These are phyloP conservation scores for Mangifera indica DNA, from an alignment of 345 rosid species.

Conservation along the genomic window DNA sequence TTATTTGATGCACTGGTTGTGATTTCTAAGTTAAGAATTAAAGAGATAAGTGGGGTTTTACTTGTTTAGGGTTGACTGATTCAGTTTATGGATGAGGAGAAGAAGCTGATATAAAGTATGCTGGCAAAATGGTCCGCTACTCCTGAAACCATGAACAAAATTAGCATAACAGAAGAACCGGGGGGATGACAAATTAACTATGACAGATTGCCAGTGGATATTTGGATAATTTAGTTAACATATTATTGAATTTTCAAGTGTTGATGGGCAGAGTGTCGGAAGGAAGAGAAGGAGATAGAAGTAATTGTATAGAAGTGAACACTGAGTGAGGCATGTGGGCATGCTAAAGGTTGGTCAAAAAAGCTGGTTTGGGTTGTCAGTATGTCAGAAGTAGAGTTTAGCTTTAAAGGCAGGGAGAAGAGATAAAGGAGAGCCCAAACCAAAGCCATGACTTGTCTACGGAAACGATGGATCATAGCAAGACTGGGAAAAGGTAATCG, in stretches of 20 bases:
- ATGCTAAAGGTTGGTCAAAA: constrained; percentile 21
- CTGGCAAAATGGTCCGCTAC: no score
- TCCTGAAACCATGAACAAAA: not conserved
- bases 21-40: no score
- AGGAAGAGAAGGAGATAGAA: not conserved
- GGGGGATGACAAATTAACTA: not conserved
- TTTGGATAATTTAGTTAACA: constrained; percentile 2
- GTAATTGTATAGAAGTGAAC: not conserved
- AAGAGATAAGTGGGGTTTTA: no score
- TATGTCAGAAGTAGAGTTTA: constrained; percentile 13
- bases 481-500: not conserved
- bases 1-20: no score
- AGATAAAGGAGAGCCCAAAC: not conserved
- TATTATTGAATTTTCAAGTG: constrained; percentile 7
- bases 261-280: constrained; percentile 17
- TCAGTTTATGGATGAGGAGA: not conserved
- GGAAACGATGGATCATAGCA: not conserved
- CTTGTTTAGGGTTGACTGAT: no score
- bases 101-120: not conserved
- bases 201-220: constrained; percentile 2
- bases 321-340: constrained; percentile 11
- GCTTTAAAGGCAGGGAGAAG: not conserved
- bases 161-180: not conserved
- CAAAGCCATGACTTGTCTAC: not conserved
- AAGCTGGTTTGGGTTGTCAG: constrained; percentile 25